Evolutionary conservation across 176 grass and related monocot species (phyloP), one percentile per base, ranked within the genome.

Genomic region (Hsuehochloa calcarea): DNA sequence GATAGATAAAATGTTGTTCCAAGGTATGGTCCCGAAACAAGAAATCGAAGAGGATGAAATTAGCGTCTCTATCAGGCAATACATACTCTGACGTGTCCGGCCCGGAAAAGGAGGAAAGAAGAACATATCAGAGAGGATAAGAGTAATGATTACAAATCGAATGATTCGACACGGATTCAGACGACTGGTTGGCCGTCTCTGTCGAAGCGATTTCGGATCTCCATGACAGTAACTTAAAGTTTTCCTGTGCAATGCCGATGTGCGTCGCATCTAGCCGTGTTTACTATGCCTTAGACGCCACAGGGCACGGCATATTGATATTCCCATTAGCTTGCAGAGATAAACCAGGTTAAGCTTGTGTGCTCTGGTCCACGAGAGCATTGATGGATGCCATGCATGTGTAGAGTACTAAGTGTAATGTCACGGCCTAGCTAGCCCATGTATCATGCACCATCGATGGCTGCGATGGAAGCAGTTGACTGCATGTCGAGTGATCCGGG

Each of bases 221-320:
- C 64, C 62, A 12, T 82, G 86, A 82, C 79, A 66, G 79, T 61
- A 68, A 82, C 79, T 4, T 20, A 11, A 37, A 75, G n/a, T 20
- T 50, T 50, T 52, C 27, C 47, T 35, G 23, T 23, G 23, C 19
- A 25, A 60, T 25, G 58, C 61, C 26, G 26, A 31, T 63, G 60
- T 64, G 61, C 27, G 15, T 64, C 27, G 26, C 15, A 34, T 34
- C 13, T 16, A 64, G 61, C 13, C 61, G 7, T 64, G 27, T 16
- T 64, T 7, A 64, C 27, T 31, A 7, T 7, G 61, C 26, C 5
- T 64, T 31, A 7, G 25, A 31, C 61, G 11, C 26, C 61, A 31
- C 23, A 62, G 59, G 10, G 4, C 25, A 26, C 23, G 27, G 27
- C 26, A 3, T 3, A 8, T 31, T 64, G 13, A 3, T 3, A 8